Evolutionary conservation across 2,329 filamentous ascomycete genomes (phyloP).

Genomic region (Fusarium fracticaudum): DNA sequence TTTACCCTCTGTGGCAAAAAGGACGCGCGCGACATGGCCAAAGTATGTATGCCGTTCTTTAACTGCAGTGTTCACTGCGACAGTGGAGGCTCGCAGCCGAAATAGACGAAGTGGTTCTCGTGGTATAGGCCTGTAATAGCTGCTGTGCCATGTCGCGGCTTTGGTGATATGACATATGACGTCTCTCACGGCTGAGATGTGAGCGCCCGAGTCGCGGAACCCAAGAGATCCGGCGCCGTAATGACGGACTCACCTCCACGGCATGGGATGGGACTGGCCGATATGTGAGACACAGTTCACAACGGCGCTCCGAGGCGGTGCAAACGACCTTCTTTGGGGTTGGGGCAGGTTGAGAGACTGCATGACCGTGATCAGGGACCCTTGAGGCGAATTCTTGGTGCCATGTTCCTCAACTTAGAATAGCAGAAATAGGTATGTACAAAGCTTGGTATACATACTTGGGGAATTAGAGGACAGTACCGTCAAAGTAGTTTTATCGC

Average conservation of each 20-base stretch:
- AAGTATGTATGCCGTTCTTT: not conserved
- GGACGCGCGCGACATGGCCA: constrained; percentile 8
- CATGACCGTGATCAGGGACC: not conserved
- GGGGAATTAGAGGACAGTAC: not conserved
- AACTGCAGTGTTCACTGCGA: not conserved
- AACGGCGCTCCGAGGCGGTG: constrained; percentile 7
- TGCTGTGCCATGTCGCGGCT: constrained; percentile 29
- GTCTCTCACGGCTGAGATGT: constrained; percentile 17
- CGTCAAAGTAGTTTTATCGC: constrained; percentile 3
- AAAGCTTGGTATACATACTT: not conserved
- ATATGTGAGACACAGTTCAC: constrained; percentile 12
- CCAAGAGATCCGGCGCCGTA: constrained; percentile 26
- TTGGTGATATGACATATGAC: constrained; percentile 36
- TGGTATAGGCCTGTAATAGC: not conserved
- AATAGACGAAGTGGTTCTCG: constrained; percentile 7
- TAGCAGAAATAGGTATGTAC: not conserved
- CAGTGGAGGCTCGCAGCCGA: constrained; percentile 15
- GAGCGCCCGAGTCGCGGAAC: constrained; percentile 24
- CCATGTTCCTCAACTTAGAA: not conserved
- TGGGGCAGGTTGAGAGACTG: not conserved
- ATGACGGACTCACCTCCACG: constrained; percentile 11
- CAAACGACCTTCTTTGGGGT: not conserved
- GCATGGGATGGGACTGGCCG: constrained; percentile 13
- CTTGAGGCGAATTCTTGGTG: constrained; percentile 1
- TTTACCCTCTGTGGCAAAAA: constrained; percentile 26